Percentiles rank a stretch among this genome's conserved stretches.
phyloP scores from a whole-genome alignment of 352 stramenopile species.

The Globisporangium nagaii region DNA sequence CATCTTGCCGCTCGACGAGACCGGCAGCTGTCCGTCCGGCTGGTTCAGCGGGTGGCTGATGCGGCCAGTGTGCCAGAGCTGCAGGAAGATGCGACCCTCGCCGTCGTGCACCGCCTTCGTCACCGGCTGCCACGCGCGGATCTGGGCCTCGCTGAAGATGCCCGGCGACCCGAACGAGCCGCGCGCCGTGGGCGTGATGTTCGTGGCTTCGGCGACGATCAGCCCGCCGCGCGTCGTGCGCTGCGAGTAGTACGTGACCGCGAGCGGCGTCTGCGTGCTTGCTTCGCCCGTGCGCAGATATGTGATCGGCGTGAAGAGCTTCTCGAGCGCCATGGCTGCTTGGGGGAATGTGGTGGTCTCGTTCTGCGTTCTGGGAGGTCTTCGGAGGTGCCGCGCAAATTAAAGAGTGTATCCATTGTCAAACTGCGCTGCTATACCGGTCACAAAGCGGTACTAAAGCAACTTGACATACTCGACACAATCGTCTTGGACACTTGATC shows the following conservation, averaged over 20 bases:
- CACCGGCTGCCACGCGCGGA: constrained; percentile 45
- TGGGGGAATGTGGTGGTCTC: too few species aligned
- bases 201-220: constrained; percentile 60
- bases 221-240: constrained; percentile 46
- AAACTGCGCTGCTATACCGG: too few species aligned
- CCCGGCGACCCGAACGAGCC: constrained; percentile 45
- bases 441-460: too few species aligned
- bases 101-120: constrained; percentile 68
- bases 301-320: constrained; percentile 64
- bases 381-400: too few species aligned
- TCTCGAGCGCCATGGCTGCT: constrained; percentile 9
- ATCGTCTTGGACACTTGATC: too few species aligned
- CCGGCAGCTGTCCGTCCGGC: constrained; percentile 37
- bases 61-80: constrained; percentile 87
- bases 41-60: constrained; percentile 66
- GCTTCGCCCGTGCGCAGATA: constrained; percentile 31
- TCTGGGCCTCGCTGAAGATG: constrained; percentile 49
- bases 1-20: constrained; percentile 51
- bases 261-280: constrained; percentile 29
- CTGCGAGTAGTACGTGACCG: constrained; percentile 58
- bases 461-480: too few species aligned
- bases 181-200: constrained; percentile 38
- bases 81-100: constrained; percentile 70
- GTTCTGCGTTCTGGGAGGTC: too few species aligned
- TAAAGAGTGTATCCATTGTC: too few species aligned